Conservation (phyloP, 768 basidiomycete species). For the Mycena latifolia region DNA sequence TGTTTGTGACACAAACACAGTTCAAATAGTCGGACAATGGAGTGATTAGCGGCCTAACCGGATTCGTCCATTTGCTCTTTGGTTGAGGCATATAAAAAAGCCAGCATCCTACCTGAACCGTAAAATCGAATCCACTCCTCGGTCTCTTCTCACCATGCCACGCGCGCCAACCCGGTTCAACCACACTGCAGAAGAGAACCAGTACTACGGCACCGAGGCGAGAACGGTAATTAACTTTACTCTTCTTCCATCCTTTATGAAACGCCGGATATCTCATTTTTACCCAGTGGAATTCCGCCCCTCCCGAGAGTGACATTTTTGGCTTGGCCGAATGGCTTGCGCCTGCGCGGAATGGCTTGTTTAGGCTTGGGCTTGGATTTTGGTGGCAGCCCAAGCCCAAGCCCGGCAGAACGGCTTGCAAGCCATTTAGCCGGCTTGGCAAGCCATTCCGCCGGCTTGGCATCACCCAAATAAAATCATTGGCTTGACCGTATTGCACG, state of each 20-base stretch:
- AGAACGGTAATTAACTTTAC: neutral
- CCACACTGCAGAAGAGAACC: neutral
- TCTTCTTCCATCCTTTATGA: too few relatives aligned
- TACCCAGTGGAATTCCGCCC: neutral
- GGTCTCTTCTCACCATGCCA: conserved; percentile 1
- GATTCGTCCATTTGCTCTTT: conserved; percentile 4
- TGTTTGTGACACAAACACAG: neutral
- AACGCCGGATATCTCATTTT: too few relatives aligned
- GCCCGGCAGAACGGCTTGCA: too few relatives aligned
- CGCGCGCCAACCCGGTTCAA: conserved; percentile 7
- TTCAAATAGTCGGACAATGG: conserved; percentile 27
- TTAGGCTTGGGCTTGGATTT: too few relatives aligned
- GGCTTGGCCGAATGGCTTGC: too few relatives aligned
- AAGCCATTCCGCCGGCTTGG: too few relatives aligned
- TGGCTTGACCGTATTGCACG: too few relatives aligned
- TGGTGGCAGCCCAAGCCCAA: too few relatives aligned
- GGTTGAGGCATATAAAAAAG: conserved; percentile 3
- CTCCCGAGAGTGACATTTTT: too few relatives aligned
- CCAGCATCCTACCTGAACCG: neutral
- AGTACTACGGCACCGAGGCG: conserved; percentile 5
- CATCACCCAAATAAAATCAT: too few relatives aligned
- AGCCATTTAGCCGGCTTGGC: too few relatives aligned
- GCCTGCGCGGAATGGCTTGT: too few relatives aligned
- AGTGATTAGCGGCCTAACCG: conserved; percentile 7
- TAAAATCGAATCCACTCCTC: neutral